These are phyloP conservation scores for Pyrenula aspistea DNA, from an alignment of 495 filamentous ascomycete genomes.

Conservation along the genomic window DNA sequence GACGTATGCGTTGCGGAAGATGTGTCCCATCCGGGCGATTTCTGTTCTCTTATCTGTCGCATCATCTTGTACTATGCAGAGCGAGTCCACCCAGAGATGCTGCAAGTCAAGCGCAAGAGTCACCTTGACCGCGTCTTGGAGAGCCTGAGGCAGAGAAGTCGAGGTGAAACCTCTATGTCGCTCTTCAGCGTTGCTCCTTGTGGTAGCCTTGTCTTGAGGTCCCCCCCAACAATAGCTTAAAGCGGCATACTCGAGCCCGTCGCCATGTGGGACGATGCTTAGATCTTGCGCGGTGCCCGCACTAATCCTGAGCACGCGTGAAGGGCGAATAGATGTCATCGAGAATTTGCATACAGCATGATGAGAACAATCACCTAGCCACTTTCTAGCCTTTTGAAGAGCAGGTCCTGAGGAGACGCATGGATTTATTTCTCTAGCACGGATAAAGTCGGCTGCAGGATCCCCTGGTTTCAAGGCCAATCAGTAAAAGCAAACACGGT, in stretches of 20 bases:
- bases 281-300: background rate
- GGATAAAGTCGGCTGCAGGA: background rate
- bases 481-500: background rate
- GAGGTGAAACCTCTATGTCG: background rate
- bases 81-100: slow-evolving; percentile 17
- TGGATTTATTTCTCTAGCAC: background rate
- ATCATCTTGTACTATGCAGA: slow-evolving; percentile 18
- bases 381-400: background rate
- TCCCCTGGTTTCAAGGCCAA: background rate
- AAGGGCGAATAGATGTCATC: background rate
- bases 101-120: slow-evolving; percentile 9
- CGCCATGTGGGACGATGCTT: background rate
- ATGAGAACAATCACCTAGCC: background rate
- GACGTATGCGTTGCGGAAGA: slow-evolving; percentile 9
- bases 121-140: slow-evolving; percentile 10
- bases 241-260: background rate
- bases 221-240: slow-evolving; percentile 5
- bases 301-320: background rate
- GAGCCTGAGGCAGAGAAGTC: slow-evolving; percentile 6
- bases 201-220: background rate
- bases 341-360: background rate
- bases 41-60: slow-evolving; percentile 10
- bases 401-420: background rate
- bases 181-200: background rate
- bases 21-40: slow-evolving; percentile 9